Conservation (phyloP, 2,329 filamentous ascomycete genomes). For the Helicocarpus griseus region DNA sequence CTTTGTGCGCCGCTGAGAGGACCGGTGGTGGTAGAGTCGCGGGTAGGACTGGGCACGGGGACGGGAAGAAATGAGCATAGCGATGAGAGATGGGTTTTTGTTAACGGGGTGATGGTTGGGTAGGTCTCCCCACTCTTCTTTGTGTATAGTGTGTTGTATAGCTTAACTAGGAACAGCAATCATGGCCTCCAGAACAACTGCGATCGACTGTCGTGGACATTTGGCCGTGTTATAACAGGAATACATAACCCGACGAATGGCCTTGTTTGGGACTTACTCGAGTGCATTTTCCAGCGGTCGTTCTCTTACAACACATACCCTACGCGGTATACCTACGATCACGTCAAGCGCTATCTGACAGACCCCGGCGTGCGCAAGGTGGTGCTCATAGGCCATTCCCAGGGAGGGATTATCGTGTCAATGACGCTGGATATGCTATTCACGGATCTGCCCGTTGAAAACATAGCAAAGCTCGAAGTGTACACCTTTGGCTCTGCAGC, state of each 20-base stretch:
- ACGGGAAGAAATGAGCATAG: not conserved
- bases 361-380: conserved; percentile 56
- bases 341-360: conserved; percentile 55
- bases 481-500: conserved; percentile 69
- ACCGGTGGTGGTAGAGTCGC: conserved; percentile 3
- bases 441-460: conserved; percentile 57
- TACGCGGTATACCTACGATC: conserved; percentile 49
- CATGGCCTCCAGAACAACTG: conserved; percentile 63
- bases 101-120: conserved; percentile 13
- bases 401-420: conserved; percentile 65
- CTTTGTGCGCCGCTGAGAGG: conserved; percentile 9
- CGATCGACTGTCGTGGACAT: conserved; percentile 61
- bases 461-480: conserved; percentile 61
- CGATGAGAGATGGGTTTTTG: conserved; percentile 13
- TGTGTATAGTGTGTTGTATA: not conserved
- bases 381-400: conserved; percentile 65
- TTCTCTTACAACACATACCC: conserved; percentile 63
- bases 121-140: not conserved
- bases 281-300: conserved; percentile 68
- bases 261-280: conserved; percentile 64
- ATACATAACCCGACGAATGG: conserved; percentile 69
- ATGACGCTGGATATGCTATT: conserved; percentile 69
- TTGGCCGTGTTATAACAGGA: conserved; percentile 59
- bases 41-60: not conserved
- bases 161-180: conserved; percentile 21